phyloP scores from a whole-genome alignment of 805 yeast genomes.

The Jamesozyma gamospora region DNA sequence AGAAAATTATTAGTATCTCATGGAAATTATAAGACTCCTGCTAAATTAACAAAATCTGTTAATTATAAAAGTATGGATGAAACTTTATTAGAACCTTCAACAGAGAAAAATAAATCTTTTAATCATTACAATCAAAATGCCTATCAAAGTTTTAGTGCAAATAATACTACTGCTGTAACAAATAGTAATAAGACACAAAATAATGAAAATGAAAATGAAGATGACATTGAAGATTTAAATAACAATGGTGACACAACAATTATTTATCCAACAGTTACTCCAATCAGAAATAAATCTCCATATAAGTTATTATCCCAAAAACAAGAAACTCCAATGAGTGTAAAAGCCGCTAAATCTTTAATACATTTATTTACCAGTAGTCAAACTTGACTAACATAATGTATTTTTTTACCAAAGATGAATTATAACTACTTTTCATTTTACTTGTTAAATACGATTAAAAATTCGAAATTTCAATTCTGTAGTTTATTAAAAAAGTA shows the following conservation, averaged over 20 bases:
- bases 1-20: slow-evolving; percentile 23
- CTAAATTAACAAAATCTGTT: slow-evolving; percentile 1
- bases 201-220: not conserved
- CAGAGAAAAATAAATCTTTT: not conserved
- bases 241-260: slow-evolving; percentile 3
- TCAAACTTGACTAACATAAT: too few species aligned
- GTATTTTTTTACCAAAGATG: too few species aligned
- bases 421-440: too few species aligned
- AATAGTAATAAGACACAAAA: not conserved
- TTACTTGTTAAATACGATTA: too few species aligned
- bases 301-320: not conserved
- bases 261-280: slow-evolving; percentile 5
- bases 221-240: too few species aligned
- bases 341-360: slow-evolving; percentile 29
- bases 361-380: slow-evolving; percentile 24
- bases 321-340: slow-evolving; percentile 28
- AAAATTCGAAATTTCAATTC: too few species aligned
- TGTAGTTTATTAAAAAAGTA: too few species aligned
- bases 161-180: not conserved
- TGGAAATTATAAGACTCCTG: slow-evolving; percentile 21
- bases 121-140: not conserved
- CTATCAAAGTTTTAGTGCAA: not conserved
- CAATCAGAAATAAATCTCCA: slow-evolving; percentile 6
- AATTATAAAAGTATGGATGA: not conserved
- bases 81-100: not conserved